A percentile compares a stretch with the other conserved stretches of the same genome.
Conservation (phyloP, 257 asterid species). For the Solanum microdontum region DNA sequence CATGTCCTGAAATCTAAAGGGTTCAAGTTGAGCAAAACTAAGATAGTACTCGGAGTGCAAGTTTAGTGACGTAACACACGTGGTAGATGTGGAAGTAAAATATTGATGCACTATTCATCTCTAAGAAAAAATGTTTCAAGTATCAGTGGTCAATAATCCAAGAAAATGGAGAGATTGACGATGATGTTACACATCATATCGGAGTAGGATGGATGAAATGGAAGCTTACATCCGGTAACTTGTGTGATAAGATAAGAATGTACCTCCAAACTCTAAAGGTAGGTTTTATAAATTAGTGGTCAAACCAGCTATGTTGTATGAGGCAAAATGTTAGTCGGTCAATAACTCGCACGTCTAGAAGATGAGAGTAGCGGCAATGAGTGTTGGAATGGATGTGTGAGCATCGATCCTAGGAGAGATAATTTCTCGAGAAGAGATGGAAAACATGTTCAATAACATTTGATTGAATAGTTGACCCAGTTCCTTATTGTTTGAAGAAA, state of each 20-base stretch:
- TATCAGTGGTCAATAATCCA: background rate
- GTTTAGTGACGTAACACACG: background rate
- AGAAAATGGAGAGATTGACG: background rate
- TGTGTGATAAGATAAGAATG: background rate
- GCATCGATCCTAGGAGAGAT: background rate
- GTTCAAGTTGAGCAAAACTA: background rate
- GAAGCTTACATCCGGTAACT: background rate
- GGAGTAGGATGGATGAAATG: background rate
- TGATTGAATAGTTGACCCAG: background rate
- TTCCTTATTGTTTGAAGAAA: background rate
- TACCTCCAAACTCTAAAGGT: background rate
- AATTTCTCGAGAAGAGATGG: background rate
- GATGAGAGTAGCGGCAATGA: background rate
- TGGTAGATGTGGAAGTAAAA: background rate
- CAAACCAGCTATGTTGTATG: background rate
- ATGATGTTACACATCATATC: background rate
- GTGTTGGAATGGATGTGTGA: background rate
- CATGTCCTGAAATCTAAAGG: background rate
- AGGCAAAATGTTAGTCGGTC: background rate
- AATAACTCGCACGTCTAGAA: background rate
- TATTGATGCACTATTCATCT: background rate
- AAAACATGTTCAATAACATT: too few relatives aligned
- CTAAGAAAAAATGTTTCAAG: background rate
- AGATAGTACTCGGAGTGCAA: background rate
- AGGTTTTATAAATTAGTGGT: background rate